Base-by-base conservation (phyloP, 495 filamentous ascomycete genomes). In the Neurospora africana region DNA sequence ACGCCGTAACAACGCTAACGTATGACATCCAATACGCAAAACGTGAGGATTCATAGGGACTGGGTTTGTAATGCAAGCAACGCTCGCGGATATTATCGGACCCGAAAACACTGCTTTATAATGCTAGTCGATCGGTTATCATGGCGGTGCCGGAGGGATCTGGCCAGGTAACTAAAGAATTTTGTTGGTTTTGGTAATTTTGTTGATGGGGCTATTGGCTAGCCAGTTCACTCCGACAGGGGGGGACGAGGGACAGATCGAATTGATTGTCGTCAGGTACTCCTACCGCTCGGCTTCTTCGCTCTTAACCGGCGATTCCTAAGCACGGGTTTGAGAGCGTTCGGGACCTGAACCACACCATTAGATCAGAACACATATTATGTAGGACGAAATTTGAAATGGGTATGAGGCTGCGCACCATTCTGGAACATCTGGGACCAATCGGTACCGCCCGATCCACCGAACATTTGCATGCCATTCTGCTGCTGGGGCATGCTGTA, bases 381-480 rank as follows among this genome's bases (percentile, higher is more conserved):
- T 86, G 81, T 87, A 89, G 77, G 85, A 82, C 13, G 53, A 58
- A 27, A 58, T 58, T 58, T 58, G 47, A 58, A 30, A 58, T 58
- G 47, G 53, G 27, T 61, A 30, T 61, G 23, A 80, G 89, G 83
- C 74, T 88, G 86, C 76, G 86, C 83, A 83, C 86, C 88, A 82
- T 89, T 82, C 84, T 91, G 89, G 85, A 91, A 92, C 86, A 91
- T 89, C 76, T 88, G 85, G 74, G 89, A 84, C 90, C 90, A 92
- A 80, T 92, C 89, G 72, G 77, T 78, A 79, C 81, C 77, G 77
- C 79, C 79, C 47, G 82, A 81, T 78, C 79, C 82, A 76, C 77
- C 82, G 81, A 84, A 84, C 81, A 85, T 83, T 38, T 82, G 84
- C 81, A 86, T 82, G 70, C 85, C 86, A 72, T 85, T 86, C 77